These are phyloP conservation scores for Nemania sp. DNA, from an alignment of 2,329 filamentous ascomycete species.

Conservation along the genomic window DNA sequence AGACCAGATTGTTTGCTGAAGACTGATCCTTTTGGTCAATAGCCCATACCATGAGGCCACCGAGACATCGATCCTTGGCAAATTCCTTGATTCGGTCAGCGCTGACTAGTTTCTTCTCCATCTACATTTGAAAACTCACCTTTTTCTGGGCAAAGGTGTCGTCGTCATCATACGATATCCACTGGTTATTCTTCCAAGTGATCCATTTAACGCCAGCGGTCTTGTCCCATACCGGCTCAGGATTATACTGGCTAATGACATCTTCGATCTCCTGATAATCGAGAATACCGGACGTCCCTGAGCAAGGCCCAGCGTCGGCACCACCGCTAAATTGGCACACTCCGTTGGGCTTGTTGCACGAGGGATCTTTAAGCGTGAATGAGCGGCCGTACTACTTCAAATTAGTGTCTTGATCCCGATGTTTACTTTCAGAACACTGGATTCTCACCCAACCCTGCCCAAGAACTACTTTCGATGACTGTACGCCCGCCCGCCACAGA, in stretches of 20 bases:
- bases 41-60: not conserved
- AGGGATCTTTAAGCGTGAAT: constrained; percentile 43
- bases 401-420: no score
- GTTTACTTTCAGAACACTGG: not conserved
- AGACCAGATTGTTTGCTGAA: not conserved
- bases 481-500: constrained; percentile 48
- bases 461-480: constrained; percentile 49
- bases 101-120: not conserved
- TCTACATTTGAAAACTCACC: not conserved
- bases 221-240: constrained; percentile 25
- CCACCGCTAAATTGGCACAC: constrained; percentile 34
- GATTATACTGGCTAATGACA: constrained; percentile 31
- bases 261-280: constrained; percentile 40
- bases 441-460: constrained; percentile 46
- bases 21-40: not conserved
- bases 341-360: constrained; percentile 32
- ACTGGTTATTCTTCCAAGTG: constrained; percentile 45
- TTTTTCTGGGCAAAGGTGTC: constrained; percentile 14
- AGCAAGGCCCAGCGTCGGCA: constrained; percentile 38
- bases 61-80: constrained; percentile 26
- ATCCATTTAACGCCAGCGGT: constrained; percentile 40
- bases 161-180: constrained; percentile 48
- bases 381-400: constrained; percentile 48
- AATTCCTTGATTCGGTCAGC: constrained; percentile 34
- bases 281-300: constrained; percentile 38